A percentile compares a stretch with the other conserved stretches of the same genome.
These are phyloP conservation scores for Protomyces arabidopsidicola DNA, from an alignment of 1,139 yeast species.

Conservation along the genomic window DNA sequence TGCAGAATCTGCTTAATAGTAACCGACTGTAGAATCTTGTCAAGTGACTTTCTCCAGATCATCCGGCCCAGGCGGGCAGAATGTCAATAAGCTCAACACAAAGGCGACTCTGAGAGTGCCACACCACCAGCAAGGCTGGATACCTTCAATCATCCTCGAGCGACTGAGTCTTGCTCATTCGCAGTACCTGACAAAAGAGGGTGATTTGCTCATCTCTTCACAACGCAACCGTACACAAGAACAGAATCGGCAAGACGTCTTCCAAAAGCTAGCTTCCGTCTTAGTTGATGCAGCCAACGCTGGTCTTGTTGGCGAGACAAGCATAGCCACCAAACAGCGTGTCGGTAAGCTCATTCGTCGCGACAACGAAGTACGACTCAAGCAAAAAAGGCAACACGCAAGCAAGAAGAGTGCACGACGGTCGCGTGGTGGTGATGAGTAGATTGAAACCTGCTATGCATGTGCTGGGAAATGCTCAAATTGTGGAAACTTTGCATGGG, in stretches of 20 bases:
- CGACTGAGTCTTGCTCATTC: background rate
- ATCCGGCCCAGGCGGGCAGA: constrained; percentile 28
- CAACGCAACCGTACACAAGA: constrained; percentile 21
- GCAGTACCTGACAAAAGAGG: constrained; percentile 20
- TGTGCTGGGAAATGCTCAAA: constrained; percentile 8
- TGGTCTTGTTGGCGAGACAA: constrained; percentile 17
- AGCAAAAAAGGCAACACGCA: constrained; percentile 12
- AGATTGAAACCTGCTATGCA: background rate
- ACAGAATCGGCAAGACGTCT: constrained; percentile 17
- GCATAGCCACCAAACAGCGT: constrained; percentile 2
- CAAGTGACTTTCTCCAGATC: constrained; percentile 15
- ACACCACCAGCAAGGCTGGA: constrained; percentile 11
- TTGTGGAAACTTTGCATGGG: background rate
- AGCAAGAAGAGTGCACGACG: constrained; percentile 19
- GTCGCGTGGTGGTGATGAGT: constrained; percentile 12
- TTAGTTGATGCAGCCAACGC: constrained; percentile 9
- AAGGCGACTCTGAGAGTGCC: constrained; percentile 23
- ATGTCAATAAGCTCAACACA: constrained; percentile 27
- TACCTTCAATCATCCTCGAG: constrained; percentile 5
- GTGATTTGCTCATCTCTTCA: constrained; percentile 8
- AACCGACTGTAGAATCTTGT: background rate
- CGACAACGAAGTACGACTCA: constrained; percentile 8
- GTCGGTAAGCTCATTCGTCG: constrained; percentile 7
- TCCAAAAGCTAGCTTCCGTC: constrained; percentile 10
- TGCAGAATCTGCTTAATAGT: background rate